phyloP scores from a whole-genome alignment of 495 filamentous ascomycete genomes.

The Penicillium odoratum region DNA sequence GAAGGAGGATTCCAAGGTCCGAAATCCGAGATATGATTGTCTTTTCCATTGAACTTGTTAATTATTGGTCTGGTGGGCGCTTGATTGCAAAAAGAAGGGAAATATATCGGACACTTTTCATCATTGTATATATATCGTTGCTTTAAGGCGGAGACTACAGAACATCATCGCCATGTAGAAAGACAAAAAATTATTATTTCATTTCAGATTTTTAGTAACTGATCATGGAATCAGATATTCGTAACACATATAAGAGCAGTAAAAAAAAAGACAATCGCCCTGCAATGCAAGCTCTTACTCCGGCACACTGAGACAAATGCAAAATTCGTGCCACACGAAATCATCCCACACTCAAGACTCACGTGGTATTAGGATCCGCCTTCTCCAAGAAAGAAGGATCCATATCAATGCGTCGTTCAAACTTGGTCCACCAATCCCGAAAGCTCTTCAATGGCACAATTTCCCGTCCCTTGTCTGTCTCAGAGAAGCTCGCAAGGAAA shows the following conservation, averaged over 20 bases:
- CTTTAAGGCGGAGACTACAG: neutral
- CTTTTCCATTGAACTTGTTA: neutral
- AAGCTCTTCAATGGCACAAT: conserved; percentile 89
- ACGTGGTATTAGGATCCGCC: conserved; percentile 51
- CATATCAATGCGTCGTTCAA: conserved; percentile 80
- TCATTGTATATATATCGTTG: neutral
- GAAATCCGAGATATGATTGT: conserved; percentile 8
- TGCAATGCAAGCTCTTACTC: neutral
- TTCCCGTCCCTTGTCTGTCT: conserved; percentile 63
- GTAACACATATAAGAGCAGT: neutral
- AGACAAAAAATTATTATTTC: neutral
- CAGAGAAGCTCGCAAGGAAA: conserved; percentile 86
- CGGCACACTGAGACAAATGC: neutral
- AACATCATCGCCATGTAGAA: neutral
- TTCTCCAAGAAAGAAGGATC: conserved; percentile 91
- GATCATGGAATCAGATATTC: neutral
- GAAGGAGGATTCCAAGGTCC: conserved; percentile 19
- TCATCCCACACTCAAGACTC: neutral
- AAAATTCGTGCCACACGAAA: neutral
- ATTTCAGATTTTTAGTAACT: neutral
- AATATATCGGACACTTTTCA: neutral
- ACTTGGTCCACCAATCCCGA: conserved; percentile 96
- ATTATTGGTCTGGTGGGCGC: no score
- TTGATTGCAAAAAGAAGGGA: neutral
- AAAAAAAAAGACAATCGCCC: neutral